These are phyloP conservation scores for Citrus cavaleriei DNA, from an alignment of 345 rosid species.

Conservation along the genomic window DNA sequence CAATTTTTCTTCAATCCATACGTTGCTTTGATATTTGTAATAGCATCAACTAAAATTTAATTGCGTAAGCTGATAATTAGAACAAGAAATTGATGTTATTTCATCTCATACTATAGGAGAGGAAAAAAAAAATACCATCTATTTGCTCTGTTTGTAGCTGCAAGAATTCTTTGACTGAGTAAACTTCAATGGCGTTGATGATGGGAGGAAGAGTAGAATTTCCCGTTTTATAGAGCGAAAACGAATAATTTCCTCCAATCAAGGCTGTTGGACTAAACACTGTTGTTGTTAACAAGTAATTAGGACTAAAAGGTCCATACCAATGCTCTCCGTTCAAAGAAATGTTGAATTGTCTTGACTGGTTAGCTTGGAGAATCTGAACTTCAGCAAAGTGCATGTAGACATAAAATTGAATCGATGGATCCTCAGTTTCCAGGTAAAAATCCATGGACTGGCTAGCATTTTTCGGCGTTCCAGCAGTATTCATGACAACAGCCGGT, in stretches of 20 bases:
- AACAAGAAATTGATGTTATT: too few relatives aligned
- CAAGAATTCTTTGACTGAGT: neutral
- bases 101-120: too few relatives aligned
- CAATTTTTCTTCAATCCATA: constrained; percentile 23
- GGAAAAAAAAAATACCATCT: constrained; percentile 13
- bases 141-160: constrained; percentile 8
- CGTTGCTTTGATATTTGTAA: constrained; percentile 17
- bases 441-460: constrained; percentile 4
- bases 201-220: constrained; percentile 3
- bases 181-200: constrained; percentile 23
- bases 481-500: constrained; percentile 18
- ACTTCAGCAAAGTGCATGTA: constrained; percentile 29
- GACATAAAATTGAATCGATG: constrained; percentile 2
- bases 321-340: constrained; percentile 3
- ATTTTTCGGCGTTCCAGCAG: constrained; percentile 8
- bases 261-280: neutral
- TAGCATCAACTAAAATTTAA: constrained; percentile 19
- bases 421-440: neutral
- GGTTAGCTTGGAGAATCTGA: constrained; percentile 13
- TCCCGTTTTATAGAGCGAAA: constrained; percentile 3
- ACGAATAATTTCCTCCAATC: constrained; percentile 9
- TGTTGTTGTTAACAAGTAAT: constrained; percentile 17
- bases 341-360: constrained; percentile 19
- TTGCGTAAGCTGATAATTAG: neutral
- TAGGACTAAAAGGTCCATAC: constrained; percentile 17